Evolutionary conservation across 2,329 filamentous ascomycete genomes (phyloP).

Genomic region (Aspergillus floridensis): DNA sequence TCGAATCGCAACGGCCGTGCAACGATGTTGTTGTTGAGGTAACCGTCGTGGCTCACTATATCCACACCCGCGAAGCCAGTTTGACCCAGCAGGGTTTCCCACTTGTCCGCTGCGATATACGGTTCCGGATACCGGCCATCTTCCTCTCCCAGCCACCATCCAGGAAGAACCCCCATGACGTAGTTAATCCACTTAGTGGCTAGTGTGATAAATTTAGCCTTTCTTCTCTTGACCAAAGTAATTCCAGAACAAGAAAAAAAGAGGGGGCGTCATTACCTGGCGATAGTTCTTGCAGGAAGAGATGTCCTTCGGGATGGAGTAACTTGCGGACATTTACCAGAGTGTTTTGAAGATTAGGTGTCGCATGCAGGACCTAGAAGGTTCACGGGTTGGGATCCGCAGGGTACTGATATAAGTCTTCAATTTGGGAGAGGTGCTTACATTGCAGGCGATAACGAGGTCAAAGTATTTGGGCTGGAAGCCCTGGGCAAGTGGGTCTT

Average conservation of each 20-base stretch:
- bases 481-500: slow-evolving; percentile 28
- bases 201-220: neutral
- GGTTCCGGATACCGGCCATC: neutral
- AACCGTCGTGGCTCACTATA: no score
- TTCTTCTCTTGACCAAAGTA: neutral
- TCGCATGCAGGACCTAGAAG: slow-evolving; percentile 35
- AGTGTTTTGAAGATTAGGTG: slow-evolving; percentile 11
- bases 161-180: slow-evolving; percentile 5
- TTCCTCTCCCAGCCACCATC: slow-evolving; percentile 10
- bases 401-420: no score
- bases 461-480: slow-evolving; percentile 30
- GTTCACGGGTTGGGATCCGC: no score
- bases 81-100: neutral
- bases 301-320: slow-evolving; percentile 1
- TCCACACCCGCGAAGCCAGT: slow-evolving; percentile 10
- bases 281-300: slow-evolving; percentile 8
- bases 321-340: neutral
- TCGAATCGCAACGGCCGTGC: no score
- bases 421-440: no score
- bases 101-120: neutral
- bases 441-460: slow-evolving; percentile 30
- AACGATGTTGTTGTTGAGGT: no score
- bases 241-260: no score
- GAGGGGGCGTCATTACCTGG: neutral
- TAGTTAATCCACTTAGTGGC: no score